Percentiles rank a stretch among this genome's conserved stretches.
Conservation (phyloP, 2,329 filamentous ascomycete genomes). For the Sporothrix pallida region DNA sequence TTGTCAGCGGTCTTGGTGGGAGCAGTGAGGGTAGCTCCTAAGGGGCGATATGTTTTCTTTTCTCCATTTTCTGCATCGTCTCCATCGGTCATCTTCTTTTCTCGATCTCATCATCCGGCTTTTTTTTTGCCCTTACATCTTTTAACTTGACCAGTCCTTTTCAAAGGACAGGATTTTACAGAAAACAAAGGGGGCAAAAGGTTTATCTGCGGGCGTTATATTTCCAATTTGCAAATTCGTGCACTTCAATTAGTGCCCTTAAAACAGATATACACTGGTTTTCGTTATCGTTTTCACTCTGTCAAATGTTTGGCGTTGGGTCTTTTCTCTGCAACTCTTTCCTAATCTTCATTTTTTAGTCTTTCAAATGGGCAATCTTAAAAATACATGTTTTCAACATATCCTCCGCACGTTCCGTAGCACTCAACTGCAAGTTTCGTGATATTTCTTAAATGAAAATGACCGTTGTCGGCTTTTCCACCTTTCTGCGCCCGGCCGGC, state of each 20-base stretch:
- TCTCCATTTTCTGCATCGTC: not conserved
- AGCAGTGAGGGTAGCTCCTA: not conserved
- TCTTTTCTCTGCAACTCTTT: too few relatives aligned
- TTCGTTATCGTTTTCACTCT: not conserved
- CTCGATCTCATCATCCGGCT: not conserved
- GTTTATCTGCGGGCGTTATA: not conserved
- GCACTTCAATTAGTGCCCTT: not conserved
- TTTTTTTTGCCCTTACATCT: not conserved
- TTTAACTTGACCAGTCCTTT: not conserved
- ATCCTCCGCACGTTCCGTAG: not conserved
- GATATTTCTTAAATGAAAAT: not conserved
- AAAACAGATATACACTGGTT: constrained; percentile 7
- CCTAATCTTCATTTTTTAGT: not conserved
- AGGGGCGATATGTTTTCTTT: not conserved
- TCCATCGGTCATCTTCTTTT: not conserved
- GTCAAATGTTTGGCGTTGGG: not conserved
- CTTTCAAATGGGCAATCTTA: not conserved
- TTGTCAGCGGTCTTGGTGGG: constrained; percentile 48
- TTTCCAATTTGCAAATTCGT: not conserved
- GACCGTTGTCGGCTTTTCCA: too few relatives aligned
- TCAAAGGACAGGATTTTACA: not conserved
- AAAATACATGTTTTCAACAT: constrained; percentile 2
- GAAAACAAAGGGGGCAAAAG: not conserved
- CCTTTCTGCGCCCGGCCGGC: too few relatives aligned
- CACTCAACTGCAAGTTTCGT: not conserved